A percentile compares a stretch with the other conserved stretches of the same genome.
Evolutionary conservation across 805 yeast genomes (phyloP).

Genomic region (Candida hungchunana): DNA sequence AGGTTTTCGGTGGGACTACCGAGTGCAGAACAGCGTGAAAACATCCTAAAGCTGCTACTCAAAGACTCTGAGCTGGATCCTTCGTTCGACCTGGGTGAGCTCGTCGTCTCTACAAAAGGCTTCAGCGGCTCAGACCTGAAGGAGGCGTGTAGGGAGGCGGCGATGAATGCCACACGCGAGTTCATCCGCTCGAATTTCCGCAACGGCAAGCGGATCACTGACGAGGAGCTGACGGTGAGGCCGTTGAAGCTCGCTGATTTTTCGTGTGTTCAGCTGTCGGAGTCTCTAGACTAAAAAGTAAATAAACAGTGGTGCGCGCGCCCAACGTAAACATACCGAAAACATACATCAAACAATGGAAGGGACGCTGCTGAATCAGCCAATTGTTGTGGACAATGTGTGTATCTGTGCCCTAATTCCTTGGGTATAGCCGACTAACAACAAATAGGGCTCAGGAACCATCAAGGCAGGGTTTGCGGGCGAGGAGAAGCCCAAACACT

Average conservation of each 20-base stretch:
- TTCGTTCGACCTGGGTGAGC: conserved; percentile 51
- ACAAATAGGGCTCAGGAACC: conserved; percentile 64
- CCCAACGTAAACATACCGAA: too few relatives aligned
- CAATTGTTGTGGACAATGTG: conserved; percentile 68
- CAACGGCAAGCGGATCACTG: conserved; percentile 30
- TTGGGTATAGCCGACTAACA: conserved; percentile 6
- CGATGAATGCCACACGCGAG: conserved; percentile 83
- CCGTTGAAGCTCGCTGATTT: conserved; percentile 63
- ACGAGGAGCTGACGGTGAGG: conserved; percentile 44
- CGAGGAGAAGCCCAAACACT: conserved; percentile 70
- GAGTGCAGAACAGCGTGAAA: conserved; percentile 55
- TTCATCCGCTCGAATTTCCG: conserved; percentile 55
- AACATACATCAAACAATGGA: too few relatives aligned
- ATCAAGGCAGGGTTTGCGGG: conserved; percentile 93
- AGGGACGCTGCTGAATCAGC: conserved; percentile 51
- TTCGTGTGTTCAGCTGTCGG: conserved; percentile 4
- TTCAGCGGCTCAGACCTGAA: conserved; percentile 88
- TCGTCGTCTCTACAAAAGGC: conserved; percentile 66
- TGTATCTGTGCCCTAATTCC: conserved; percentile 8
- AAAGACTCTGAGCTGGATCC: conserved; percentile 58
- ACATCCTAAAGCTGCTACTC: conserved; percentile 67
- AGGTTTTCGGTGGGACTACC: conserved; percentile 79
- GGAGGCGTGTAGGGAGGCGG: conserved; percentile 92
- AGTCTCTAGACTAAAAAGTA: too few relatives aligned
- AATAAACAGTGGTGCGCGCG: too few relatives aligned